Evolutionary conservation across 129 eudicot genomes (phyloP).

Genomic region (Centrapalus pauciflorus): DNA sequence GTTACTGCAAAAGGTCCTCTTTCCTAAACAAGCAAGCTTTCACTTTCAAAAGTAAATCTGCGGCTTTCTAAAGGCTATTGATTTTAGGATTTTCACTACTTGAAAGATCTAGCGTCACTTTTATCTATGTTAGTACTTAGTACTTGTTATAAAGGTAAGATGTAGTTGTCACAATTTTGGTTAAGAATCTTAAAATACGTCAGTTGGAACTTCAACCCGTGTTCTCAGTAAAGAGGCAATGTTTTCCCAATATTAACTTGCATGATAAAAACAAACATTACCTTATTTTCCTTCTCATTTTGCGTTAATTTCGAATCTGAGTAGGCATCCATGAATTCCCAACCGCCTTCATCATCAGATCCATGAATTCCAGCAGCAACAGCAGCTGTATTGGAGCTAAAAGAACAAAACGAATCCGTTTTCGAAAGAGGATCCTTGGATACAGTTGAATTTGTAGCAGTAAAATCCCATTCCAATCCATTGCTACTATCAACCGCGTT

Average conservation of each 20-base stretch:
- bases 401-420: conserved; percentile 17
- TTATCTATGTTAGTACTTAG: too few relatives aligned
- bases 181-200: neutral
- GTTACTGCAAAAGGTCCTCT: neutral
- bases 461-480: conserved; percentile 5
- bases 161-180: neutral
- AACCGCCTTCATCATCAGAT: conserved; percentile 54
- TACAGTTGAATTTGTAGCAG: neutral
- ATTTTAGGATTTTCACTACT: neutral
- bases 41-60: neutral
- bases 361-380: conserved; percentile 17
- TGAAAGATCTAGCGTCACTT: neutral
- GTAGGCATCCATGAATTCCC: conserved; percentile 72
- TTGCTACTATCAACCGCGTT: conserved; percentile 33
- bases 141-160: too few relatives aligned
- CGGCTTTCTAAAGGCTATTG: neutral
- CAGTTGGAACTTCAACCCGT: neutral
- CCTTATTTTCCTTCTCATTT: conserved; percentile 39
- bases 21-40: neutral
- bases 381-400: conserved; percentile 12
- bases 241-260: conserved; percentile 2
- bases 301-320: conserved; percentile 25
- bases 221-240: neutral
- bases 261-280: conserved; percentile 17
- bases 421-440: conserved; percentile 7